phyloP scores from a whole-genome alignment of 768 basidiomycete species.

The Lactarius vividus region DNA sequence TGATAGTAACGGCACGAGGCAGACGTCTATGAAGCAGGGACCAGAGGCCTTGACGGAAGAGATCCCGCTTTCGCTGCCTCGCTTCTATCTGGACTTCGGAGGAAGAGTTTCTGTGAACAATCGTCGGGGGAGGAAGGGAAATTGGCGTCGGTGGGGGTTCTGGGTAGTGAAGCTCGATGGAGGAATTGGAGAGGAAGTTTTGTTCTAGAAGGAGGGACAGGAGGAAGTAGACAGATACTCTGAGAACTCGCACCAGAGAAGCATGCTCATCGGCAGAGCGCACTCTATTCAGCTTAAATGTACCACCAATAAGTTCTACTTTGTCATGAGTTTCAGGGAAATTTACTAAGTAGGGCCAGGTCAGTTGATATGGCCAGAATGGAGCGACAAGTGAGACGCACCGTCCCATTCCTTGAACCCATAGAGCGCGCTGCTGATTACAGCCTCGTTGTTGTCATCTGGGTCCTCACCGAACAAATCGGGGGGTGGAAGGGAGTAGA shows the following conservation, averaged over 20 bases:
- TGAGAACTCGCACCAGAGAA: constrained; percentile 47
- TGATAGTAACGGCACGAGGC: constrained; percentile 31
- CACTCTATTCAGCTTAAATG: constrained; percentile 53
- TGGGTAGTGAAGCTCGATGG: constrained; percentile 47
- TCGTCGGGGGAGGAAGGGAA: constrained; percentile 7
- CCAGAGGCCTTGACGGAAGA: constrained; percentile 35
- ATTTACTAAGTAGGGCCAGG: constrained; percentile 19
- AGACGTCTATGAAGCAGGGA: constrained; percentile 40
- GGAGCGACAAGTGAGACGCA: constrained; percentile 32
- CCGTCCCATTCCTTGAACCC: constrained; percentile 54
- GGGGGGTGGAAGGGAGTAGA: constrained; percentile 40
- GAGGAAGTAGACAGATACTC: constrained; percentile 51
- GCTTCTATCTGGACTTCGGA: constrained; percentile 24
- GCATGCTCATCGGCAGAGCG: constrained; percentile 43
- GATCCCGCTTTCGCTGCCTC: constrained; percentile 27
- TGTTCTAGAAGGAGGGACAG: constrained; percentile 63
- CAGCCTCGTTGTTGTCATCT: constrained; percentile 23
- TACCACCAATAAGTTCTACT: constrained; percentile 55
- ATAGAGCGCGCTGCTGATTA: constrained; percentile 41
- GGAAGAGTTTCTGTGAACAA: constrained; percentile 22
- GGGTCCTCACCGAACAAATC: constrained; percentile 31
- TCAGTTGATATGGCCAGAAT: constrained; percentile 1
- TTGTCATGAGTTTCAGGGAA: constrained; percentile 25
- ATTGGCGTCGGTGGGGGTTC: constrained; percentile 32
- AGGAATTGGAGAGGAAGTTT: constrained; percentile 49